These are phyloP conservation scores for Heracleum sosnowskyi DNA, from an alignment of 129 eudicot genomes.

Conservation along the genomic window DNA sequence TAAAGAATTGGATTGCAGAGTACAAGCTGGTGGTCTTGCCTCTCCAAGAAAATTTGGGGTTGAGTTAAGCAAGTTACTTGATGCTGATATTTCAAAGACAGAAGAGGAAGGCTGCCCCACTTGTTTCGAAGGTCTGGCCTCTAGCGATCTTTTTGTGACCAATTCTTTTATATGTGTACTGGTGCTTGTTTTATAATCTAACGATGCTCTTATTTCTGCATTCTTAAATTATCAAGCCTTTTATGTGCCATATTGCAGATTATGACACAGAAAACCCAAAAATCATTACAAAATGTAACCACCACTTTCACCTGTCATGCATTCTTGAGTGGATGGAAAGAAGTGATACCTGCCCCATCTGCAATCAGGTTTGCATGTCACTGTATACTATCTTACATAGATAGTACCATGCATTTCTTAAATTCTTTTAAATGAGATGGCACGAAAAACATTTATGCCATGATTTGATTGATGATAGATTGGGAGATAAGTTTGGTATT, in stretches of 20 bases:
- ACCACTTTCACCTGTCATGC: conserved; percentile 53
- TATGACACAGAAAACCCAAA: conserved; percentile 46
- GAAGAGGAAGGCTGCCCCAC: conserved; percentile 52
- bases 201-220: not conserved
- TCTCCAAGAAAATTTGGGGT: conserved; percentile 30
- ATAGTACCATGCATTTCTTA: not conserved
- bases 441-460: not conserved
- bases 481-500: not conserved
- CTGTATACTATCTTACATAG: not conserved
- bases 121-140: conserved; percentile 46
- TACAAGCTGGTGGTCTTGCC: conserved; percentile 17
- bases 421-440: not conserved
- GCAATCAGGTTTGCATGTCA: conserved; percentile 34
- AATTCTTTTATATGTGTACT: not conserved
- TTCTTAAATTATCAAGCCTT: not conserved
- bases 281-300: conserved; percentile 42
- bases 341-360: conserved; percentile 50
- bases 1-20: conserved; percentile 17
- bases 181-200: not conserved
- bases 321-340: conserved; percentile 64
- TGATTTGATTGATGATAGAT: not conserved
- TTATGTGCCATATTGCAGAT: conserved; percentile 23
- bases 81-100: not conserved
- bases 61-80: conserved; percentile 20
- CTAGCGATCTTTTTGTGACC: not conserved